Base-by-base conservation (phyloP, 176 grass and related monocot genomes). In the Saccharum spontaneum region DNA sequence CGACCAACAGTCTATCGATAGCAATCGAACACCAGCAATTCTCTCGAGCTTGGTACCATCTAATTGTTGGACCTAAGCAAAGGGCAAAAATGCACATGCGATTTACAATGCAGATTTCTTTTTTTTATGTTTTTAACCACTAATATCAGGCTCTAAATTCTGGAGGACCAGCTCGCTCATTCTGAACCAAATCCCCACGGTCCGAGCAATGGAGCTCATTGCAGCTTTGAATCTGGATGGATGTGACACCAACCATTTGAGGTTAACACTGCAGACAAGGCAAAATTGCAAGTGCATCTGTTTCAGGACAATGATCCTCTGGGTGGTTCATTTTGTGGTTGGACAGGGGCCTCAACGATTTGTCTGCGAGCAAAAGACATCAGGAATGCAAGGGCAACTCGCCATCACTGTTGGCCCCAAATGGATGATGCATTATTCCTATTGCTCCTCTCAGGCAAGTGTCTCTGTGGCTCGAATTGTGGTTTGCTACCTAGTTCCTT, bases 401-500 rank as follows among this genome's bases (percentile, higher is more conserved):
- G 15, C 37, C 28, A 75, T 69, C 69, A 75, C 23, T 26, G 81
- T 66, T 44, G 40, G 60, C 46, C 54, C 44, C 78, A 87, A 72
- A 86, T 36, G 10, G 22, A 77, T 43, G 66, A 46, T 67, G 30
- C 3, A 24, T 73, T 66, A 36, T 37, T 78, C 83, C 30, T 67
- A 26, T 10, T 67, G 57, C 28, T 83, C 76, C 49, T 50, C 39
- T 73, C 64, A 34, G 77, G 65, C 73, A 87, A 77, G 31, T 45
- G 11, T 28, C 55, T 67, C 33, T 77, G 74, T 16, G 75, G 34
- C 26, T 76, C 39, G 16, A 20, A 63, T 65, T 85, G 49, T 46
- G 75, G 6, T 82, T 86, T 81, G 67, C 49, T 24, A 71, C 30
- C 50, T 55, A 88, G 82, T 49, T 54, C 48, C 84, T 84, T 89